Base-by-base conservation (phyloP, 495 filamentous ascomycete species). In the Articulospora tetracladia region DNA sequence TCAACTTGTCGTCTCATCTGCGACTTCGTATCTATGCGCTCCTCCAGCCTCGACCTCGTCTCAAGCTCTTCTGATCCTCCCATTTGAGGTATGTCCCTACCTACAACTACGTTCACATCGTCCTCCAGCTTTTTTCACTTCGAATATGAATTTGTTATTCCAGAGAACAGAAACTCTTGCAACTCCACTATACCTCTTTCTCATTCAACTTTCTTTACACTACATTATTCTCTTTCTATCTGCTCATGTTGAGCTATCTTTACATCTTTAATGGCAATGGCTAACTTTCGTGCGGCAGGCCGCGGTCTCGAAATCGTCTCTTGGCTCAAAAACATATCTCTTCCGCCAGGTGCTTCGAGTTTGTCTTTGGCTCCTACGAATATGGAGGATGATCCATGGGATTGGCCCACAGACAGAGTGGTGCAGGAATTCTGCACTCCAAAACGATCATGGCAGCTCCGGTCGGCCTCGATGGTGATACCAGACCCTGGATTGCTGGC, bases 321-420 rank as follows among this genome's bases (percentile, higher is more conserved):
- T 39, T 62, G 64, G 60, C 64, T 66, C 19, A 52, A 60, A 20
- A 27, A 54, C 4, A 41, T 60, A n/a, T 55, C 53, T 1, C 17
- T 41, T 23, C 57, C 53, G 7, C 26, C 28, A 47, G 30, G 19
- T 48, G 22, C 22, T 32, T 51, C 28, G n/a, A 47, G 30, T 30
- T 48, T 59, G 50, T 4, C 39, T 22, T 26, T 24, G 34, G 52
- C 41, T 24, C 53, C 55, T 34, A 3, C 17, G 3, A 44, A 44
- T 7, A 44, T 44, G 39, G 39, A 12, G 17, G 39, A 44, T 44
- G 89, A 92, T 62, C 89, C 89, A 0, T 82, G 83, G 61, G 69
- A 83, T 61, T 93, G 89, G 89, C 74, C 74, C 23, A 75, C 86
- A 23, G 85, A 90, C 22, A 76, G 83, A 32, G 80, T 92, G 1